phyloP scores from a whole-genome alignment of 116 monocot genomes.

The Iris pallida region DNA sequence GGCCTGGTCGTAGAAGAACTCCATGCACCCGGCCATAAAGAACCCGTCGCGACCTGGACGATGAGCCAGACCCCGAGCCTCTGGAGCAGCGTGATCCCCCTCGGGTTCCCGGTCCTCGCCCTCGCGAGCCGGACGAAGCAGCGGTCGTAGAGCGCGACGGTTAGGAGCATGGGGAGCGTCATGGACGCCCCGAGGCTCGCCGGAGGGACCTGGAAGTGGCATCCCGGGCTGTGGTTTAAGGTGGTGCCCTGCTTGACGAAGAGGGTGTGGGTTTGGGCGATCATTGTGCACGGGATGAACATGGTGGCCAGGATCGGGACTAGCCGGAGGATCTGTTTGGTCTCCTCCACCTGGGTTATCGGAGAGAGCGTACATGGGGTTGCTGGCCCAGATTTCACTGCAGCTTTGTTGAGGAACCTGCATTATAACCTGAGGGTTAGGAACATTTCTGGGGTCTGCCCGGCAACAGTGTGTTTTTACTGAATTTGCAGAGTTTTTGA shows the following conservation, averaged over 20 bases:
- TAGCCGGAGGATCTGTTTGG: slow-evolving; percentile 41
- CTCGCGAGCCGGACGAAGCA: slow-evolving; percentile 3
- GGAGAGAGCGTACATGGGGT: slow-evolving; percentile 30
- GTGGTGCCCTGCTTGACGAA: slow-evolving; percentile 70
- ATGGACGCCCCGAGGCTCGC: slow-evolving; percentile 35
- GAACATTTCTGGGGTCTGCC: too few species aligned
- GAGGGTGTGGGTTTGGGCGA: slow-evolving; percentile 45
- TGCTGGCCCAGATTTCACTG: slow-evolving; percentile 20
- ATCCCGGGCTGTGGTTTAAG: slow-evolving; percentile 33
- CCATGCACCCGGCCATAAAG: not conserved
- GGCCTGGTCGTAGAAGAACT: slow-evolving; percentile 8
- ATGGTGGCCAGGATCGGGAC: slow-evolving; percentile 27
- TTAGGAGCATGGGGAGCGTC: slow-evolving; percentile 48
- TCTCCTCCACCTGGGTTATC: slow-evolving; percentile 60
- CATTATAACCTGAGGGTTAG: too few species aligned
- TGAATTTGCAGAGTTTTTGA: too few species aligned
- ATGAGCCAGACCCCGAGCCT: slow-evolving; percentile 1
- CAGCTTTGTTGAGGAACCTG: slow-evolving; percentile 44
- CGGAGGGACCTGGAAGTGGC: slow-evolving; percentile 47
- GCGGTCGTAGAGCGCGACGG: slow-evolving; percentile 26
- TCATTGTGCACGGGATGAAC: slow-evolving; percentile 34
- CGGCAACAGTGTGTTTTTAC: too few species aligned
- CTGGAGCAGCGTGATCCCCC: slow-evolving; percentile 13
- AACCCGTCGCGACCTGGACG: not conserved
- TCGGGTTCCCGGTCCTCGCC: slow-evolving; percentile 2